phyloP scores from a whole-genome alignment of 73 alveolate species.

The Paraurostyla sp. region DNA sequence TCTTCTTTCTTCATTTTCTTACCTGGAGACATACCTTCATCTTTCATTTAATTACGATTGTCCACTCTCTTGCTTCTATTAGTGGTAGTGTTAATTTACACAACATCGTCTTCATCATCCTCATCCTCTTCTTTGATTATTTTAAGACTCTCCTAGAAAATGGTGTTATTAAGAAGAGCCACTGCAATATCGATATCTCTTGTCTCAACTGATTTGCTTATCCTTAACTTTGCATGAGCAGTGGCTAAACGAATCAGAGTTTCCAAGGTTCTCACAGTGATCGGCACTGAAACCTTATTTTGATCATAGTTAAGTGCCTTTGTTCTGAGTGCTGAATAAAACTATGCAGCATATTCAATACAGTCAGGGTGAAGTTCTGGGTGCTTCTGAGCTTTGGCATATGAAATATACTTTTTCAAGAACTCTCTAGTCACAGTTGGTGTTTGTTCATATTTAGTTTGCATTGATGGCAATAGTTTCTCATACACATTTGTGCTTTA shows the following conservation, averaged over 20 bases:
- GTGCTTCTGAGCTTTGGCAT: constrained; percentile 87
- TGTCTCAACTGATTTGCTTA: constrained; percentile 80
- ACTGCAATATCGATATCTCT: constrained; percentile 89
- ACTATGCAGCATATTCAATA: constrained; percentile 86
- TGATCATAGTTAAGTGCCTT: constrained; percentile 83
- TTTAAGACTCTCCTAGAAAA: constrained; percentile 71
- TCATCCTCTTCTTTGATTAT: constrained; percentile 73
- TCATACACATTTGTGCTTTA: constrained; percentile 80
- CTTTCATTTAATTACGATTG: not conserved
- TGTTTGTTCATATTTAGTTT: constrained; percentile 46
- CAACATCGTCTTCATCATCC: constrained; percentile 67
- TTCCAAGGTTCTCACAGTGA: constrained; percentile 98
- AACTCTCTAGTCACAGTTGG: constrained; percentile 87
- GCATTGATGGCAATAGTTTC: constrained; percentile 58
- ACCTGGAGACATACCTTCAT: not conserved
- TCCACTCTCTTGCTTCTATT: not conserved
- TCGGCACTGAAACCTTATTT: constrained; percentile 84
- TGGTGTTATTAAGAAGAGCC: constrained; percentile 78
- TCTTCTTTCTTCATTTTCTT: not conserved
- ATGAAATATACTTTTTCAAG: constrained; percentile 92
- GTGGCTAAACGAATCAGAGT: constrained; percentile 96
- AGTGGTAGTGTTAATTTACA: not conserved
- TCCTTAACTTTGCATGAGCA: constrained; percentile 96
- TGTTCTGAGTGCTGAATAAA: constrained; percentile 89
- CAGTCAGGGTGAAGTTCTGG: constrained; percentile 88